A percentile compares a stretch with the other conserved stretches of the same genome.
These are phyloP conservation scores for Podila minutissima DNA, from an alignment of 192 early-diverging fungal genomes.

Conservation along the genomic window DNA sequence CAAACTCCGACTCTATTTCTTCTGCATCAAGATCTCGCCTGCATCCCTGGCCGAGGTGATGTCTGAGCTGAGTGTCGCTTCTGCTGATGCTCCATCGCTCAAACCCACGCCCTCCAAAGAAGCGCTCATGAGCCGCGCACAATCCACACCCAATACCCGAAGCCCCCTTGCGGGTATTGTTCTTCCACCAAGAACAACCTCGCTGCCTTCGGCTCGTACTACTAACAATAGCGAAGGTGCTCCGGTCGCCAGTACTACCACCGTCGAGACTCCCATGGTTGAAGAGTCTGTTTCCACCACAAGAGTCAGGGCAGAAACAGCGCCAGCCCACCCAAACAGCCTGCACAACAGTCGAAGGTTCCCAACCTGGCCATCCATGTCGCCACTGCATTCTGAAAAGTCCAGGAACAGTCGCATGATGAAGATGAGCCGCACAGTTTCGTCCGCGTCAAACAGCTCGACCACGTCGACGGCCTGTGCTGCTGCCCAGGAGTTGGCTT, in stretches of 20 bases:
- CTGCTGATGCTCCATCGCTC: not conserved
- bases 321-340: not conserved
- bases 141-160: not conserved
- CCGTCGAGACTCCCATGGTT: too few relatives aligned
- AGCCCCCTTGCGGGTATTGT: not conserved
- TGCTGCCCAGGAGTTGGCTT: not conserved
- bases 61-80: not conserved
- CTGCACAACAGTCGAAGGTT: not conserved
- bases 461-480: not conserved
- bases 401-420: not conserved
- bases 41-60: conserved; percentile 17
- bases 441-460: not conserved
- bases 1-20: conserved; percentile 44
- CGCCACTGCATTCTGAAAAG: conserved; percentile 7
- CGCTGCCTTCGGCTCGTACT: not conserved
- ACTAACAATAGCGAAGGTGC: not conserved
- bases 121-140: not conserved
- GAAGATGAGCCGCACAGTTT: not conserved
- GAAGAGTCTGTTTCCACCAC: not conserved
- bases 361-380: conserved; percentile 44
- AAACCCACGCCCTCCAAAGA: not conserved
- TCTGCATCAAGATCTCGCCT: conserved; percentile 29
- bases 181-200: not conserved
- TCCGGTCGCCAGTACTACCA: not conserved
- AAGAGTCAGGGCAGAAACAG: not conserved